phyloP scores from a whole-genome alignment of 2,329 filamentous ascomycete genomes.

The Cercospora janseana region DNA sequence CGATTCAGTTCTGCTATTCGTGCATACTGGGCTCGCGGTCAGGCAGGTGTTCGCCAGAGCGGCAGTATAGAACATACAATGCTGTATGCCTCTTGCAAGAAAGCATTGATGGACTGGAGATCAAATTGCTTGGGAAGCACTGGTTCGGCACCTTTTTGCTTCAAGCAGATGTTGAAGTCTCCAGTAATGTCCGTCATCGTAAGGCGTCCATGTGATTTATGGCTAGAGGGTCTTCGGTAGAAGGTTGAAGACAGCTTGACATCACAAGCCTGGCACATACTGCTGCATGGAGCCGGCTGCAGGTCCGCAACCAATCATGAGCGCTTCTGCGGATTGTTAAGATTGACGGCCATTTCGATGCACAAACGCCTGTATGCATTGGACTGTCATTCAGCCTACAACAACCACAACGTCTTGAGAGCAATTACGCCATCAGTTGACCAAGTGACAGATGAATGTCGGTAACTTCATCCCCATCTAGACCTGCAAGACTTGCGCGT shows the following conservation, averaged over 20 bases:
- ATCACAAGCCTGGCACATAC: conserved; percentile 6
- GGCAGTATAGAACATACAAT: conserved; percentile 61
- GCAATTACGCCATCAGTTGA: no score
- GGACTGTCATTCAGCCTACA: no score
- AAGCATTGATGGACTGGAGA: conserved; percentile 65
- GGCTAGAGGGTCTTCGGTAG: neutral
- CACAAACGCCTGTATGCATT: no score
- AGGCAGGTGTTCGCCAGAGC: conserved; percentile 35
- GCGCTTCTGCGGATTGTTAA: no score
- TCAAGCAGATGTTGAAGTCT: conserved; percentile 66
- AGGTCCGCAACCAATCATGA: neutral
- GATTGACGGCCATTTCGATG: no score
- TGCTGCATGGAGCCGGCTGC: neutral
- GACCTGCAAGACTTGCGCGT: no score
- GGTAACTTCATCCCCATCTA: no score
- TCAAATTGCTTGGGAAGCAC: conserved; percentile 47
- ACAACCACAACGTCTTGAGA: no score
- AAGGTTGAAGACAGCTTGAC: conserved; percentile 13
- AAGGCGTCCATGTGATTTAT: conserved; percentile 6
- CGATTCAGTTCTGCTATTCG: conserved; percentile 77
- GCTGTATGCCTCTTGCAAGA: conserved; percentile 88
- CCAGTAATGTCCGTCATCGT: conserved; percentile 61
- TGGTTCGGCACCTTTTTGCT: conserved; percentile 53
- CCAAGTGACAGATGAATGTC: no score
- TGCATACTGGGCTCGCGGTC: conserved; percentile 62